A percentile compares a stretch with the other conserved stretches of the same genome.
Evolutionary conservation across 768 basidiomycete genomes (phyloP).

Genomic region (Lactarius tabidus): DNA sequence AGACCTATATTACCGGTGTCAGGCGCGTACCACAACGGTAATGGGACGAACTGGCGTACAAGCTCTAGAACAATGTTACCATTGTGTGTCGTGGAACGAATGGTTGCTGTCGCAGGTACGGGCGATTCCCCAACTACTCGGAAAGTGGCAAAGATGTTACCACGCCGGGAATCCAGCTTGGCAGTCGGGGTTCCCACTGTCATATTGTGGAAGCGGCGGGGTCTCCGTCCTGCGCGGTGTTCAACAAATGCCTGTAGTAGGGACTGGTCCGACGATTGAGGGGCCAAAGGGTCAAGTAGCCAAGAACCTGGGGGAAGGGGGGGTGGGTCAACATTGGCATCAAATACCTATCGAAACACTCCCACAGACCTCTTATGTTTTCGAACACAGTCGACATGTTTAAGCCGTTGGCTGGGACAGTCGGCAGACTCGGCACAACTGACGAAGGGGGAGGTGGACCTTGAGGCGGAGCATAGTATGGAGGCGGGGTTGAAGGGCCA

Average conservation of each 20-base stretch:
- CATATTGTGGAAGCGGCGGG: constrained; percentile 9
- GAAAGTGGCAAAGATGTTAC: constrained; percentile 11
- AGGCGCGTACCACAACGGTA: neutral
- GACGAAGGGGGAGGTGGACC: neutral
- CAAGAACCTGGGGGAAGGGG: constrained; percentile 18
- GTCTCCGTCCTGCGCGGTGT: constrained; percentile 10
- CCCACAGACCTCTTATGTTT: constrained; percentile 14
- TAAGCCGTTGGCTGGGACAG: constrained; percentile 9
- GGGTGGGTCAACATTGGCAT: neutral
- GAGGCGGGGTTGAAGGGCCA: neutral
- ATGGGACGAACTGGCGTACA: constrained; percentile 3
- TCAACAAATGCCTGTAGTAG: constrained; percentile 4
- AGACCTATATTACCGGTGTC: constrained; percentile 6
- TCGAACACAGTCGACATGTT: constrained; percentile 13
- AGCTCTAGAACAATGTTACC: constrained; percentile 23
- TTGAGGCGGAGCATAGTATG: neutral
- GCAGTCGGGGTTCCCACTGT: constrained; percentile 13
- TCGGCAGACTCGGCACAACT: neutral
- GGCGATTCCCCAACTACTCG: constrained; percentile 8
- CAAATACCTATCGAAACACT: neutral
- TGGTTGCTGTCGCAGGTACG: constrained; percentile 6
- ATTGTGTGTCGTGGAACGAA: constrained; percentile 9
- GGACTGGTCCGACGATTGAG: constrained; percentile 1
- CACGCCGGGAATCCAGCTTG: constrained; percentile 11
- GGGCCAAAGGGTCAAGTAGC: constrained; percentile 17